phyloP scores from a whole-genome alignment of 768 basidiomycete species.

The Tephrocybe sp. region DNA sequence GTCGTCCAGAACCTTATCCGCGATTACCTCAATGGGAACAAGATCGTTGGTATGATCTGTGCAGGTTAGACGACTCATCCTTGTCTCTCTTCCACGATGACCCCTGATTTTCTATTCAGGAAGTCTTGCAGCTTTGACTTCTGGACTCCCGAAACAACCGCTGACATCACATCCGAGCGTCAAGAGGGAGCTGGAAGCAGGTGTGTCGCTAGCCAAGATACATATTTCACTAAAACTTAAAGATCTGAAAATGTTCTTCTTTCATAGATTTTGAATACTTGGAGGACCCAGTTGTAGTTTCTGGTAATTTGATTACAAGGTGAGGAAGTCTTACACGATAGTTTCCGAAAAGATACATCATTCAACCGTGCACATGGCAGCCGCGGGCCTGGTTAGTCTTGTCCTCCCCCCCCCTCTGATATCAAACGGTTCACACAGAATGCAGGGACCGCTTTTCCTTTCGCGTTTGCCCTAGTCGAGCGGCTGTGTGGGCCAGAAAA shows the following conservation, averaged over 20 bases:
- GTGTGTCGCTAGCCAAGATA: conserved; percentile 30
- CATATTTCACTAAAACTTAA: background rate
- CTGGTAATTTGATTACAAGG: conserved; percentile 78
- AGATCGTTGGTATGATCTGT: conserved; percentile 82
- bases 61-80: conserved; percentile 51
- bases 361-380: conserved; percentile 30
- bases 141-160: conserved; percentile 59
- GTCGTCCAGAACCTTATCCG: conserved; percentile 65
- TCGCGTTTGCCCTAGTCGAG: conserved; percentile 77
- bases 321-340: conserved; percentile 23
- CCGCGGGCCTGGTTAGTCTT: conserved; percentile 65
- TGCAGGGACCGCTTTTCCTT: conserved; percentile 73
- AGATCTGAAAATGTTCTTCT: background rate
- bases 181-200: conserved; percentile 52
- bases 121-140: conserved; percentile 65
- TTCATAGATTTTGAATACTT: conserved; percentile 72
- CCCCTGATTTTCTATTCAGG: conserved; percentile 36
- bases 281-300: conserved; percentile 73
- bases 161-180: conserved; percentile 82
- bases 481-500: conserved; percentile 63
- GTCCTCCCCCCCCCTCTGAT: background rate
- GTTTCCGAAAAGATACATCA: background rate
- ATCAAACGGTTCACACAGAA: background rate
- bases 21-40: conserved; percentile 51
- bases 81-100: background rate